Percentiles rank a stretch among this genome's conserved stretches.
Conservation (phyloP, 2,329 filamentous ascomycete genomes). For the Beauveria brongniartii region DNA sequence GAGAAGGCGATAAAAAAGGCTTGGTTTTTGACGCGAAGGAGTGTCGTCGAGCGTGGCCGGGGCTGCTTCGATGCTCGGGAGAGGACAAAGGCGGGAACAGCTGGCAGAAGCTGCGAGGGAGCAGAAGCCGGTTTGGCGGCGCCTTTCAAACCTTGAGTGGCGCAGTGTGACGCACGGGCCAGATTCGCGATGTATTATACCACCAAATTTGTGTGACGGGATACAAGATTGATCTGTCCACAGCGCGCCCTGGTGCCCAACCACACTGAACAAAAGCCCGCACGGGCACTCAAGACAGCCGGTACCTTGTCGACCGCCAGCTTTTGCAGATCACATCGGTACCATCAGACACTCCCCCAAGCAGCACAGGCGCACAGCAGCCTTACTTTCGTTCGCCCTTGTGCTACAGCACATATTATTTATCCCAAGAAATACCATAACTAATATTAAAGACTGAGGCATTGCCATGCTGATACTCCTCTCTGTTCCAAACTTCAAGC, state of each 20-base stretch:
- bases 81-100: neutral
- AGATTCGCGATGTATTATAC: neutral
- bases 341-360: neutral
- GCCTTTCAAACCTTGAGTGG: neutral
- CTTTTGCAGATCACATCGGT: neutral
- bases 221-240: neutral
- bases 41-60: neutral
- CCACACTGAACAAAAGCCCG: neutral
- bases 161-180: neutral
- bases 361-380: too few relatives aligned
- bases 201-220: neutral
- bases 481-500: neutral
- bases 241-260: neutral
- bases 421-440: neutral
- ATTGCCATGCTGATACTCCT: neutral
- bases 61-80: neutral
- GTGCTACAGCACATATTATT: neutral
- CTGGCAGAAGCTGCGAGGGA: constrained; percentile 3
- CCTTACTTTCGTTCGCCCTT: neutral
- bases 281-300: too few relatives aligned
- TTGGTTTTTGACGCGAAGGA: neutral
- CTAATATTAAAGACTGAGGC: neutral
- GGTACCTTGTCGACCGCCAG: neutral
- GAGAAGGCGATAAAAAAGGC: neutral
- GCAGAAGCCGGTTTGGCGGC: neutral